Conservation (phyloP, 805 yeast species). For the Nakazawaea populi region DNA sequence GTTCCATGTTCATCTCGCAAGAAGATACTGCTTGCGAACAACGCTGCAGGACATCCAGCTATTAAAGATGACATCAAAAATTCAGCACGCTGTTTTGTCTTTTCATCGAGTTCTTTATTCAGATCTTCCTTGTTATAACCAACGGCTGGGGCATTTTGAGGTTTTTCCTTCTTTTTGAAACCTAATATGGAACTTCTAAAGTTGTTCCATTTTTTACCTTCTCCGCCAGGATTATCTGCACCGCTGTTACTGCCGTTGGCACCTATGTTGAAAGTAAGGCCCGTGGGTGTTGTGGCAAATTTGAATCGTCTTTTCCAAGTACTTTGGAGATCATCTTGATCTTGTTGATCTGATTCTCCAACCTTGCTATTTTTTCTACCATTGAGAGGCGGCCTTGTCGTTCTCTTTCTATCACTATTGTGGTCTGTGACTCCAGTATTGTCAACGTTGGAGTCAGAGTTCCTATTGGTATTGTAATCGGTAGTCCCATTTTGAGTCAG, state of each 20-base stretch:
- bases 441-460: not conserved
- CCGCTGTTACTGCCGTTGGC: not conserved
- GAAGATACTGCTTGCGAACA: slow-evolving; percentile 69
- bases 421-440: not conserved
- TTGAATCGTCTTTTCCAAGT: slow-evolving; percentile 5
- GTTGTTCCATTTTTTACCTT: slow-evolving; percentile 7
- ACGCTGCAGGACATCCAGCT: slow-evolving; percentile 68
- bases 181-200: slow-evolving; percentile 6
- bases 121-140: not conserved
- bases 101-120: slow-evolving; percentile 13
- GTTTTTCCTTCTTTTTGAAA: slow-evolving; percentile 6
- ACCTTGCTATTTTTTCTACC: not conserved
- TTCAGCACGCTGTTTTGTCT: slow-evolving; percentile 20
- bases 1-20: slow-evolving; percentile 70
- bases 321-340: slow-evolving; percentile 1
- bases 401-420: not conserved
- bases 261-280: not conserved
- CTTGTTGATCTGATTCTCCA: not conserved
- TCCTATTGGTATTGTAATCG: not conserved
- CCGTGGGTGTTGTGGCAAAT: slow-evolving; percentile 1
- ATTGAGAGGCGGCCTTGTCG: not conserved
- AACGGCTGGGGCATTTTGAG: not conserved
- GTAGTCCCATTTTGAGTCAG: not conserved
- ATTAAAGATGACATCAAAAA: slow-evolving; percentile 43
- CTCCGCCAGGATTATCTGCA: not conserved